These are phyloP conservation scores for Ophiostoma himal-ulmi DNA, from an alignment of 2,329 filamentous ascomycete species.

Conservation along the genomic window DNA sequence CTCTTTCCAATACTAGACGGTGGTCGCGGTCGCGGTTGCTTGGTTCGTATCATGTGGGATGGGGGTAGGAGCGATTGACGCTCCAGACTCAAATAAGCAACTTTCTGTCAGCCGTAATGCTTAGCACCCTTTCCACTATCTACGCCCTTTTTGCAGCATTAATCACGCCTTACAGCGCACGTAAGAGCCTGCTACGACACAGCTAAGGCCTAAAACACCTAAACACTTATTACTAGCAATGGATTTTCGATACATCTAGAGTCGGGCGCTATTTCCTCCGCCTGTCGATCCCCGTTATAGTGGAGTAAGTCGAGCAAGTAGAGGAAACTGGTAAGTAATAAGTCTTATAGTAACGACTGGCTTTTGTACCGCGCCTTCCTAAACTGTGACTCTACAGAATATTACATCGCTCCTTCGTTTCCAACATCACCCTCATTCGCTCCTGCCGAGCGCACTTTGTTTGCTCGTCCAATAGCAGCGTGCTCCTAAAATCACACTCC, in stretches of 20 bases:
- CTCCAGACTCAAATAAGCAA: not conserved
- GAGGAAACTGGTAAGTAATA: not conserved
- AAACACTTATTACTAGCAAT: not conserved
- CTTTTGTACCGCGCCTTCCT: not conserved
- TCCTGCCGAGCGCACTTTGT: not conserved
- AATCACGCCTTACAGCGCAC: not conserved
- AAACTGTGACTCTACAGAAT: not conserved
- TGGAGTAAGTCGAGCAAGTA: not conserved
- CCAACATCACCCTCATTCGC: not conserved
- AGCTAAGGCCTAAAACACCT: not conserved
- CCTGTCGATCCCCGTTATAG: slow-evolving; percentile 5
- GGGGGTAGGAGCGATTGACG: not conserved
- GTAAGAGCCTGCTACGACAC: not conserved
- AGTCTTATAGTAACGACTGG: not conserved
- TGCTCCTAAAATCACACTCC: not conserved
- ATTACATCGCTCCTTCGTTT: not conserved
- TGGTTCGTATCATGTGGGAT: not conserved
- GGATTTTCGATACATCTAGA: not conserved
- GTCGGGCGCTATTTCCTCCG: not conserved
- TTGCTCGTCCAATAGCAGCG: not conserved
- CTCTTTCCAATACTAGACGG: not conserved
- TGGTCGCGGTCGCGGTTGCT: not conserved
- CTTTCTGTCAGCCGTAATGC: not conserved
- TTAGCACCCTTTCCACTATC: not conserved
- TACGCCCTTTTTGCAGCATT: not conserved